These are phyloP conservation scores for Xylaria sp. DNA, from an alignment of 2,329 filamentous ascomycete genomes.

Conservation along the genomic window DNA sequence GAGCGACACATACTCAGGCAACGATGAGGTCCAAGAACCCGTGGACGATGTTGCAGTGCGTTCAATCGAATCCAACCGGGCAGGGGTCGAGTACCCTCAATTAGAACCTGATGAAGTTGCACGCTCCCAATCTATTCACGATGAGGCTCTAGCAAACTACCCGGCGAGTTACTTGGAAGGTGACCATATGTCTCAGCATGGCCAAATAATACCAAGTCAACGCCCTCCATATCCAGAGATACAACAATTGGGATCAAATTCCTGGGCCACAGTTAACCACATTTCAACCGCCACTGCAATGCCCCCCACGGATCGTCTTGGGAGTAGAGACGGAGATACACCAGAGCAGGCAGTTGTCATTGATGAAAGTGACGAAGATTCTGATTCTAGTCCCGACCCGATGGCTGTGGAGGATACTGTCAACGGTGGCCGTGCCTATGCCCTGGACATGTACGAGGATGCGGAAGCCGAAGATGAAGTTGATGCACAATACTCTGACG, in stretches of 20 bases:
- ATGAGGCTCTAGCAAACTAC: slow-evolving; percentile 40
- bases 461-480: slow-evolving; percentile 44
- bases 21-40: background rate
- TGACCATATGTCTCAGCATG: slow-evolving; percentile 17
- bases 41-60: slow-evolving; percentile 1
- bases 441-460: slow-evolving; percentile 43
- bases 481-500: slow-evolving; percentile 46
- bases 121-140: slow-evolving; percentile 9
- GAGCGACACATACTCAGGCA: background rate
- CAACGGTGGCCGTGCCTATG: slow-evolving; percentile 34
- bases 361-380: slow-evolving; percentile 48
- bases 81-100: slow-evolving; percentile 39
- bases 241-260: slow-evolving; percentile 29
- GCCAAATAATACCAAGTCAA: slow-evolving; percentile 29
- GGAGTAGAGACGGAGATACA: slow-evolving; percentile 40
- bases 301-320: slow-evolving; percentile 36
- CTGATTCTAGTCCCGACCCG: slow-evolving; percentile 37
- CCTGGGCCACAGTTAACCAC: slow-evolving; percentile 48
- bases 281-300: slow-evolving; percentile 29
- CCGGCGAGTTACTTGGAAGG: slow-evolving; percentile 43
- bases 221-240: slow-evolving; percentile 13
- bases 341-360: slow-evolving; percentile 48
- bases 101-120: slow-evolving; percentile 37
- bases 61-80: background rate
- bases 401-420: slow-evolving; percentile 39